These are phyloP conservation scores for Gleditsia sinensis DNA, from an alignment of 306 rosid species.

Conservation along the genomic window DNA sequence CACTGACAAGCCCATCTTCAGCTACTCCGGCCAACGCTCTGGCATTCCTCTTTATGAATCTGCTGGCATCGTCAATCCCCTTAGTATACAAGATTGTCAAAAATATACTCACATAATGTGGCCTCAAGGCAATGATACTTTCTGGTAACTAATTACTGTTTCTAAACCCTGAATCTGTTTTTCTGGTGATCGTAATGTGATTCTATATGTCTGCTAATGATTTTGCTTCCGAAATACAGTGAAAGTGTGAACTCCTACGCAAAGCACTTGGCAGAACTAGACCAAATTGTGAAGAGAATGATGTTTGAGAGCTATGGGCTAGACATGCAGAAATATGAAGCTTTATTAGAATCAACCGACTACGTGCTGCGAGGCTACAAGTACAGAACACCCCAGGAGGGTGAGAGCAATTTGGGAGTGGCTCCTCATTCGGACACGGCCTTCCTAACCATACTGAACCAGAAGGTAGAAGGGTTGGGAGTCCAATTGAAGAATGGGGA, in stretches of 20 bases:
- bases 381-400: conserved; percentile 23
- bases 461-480: conserved; percentile 27
- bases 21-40: background rate
- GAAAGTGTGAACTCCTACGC: conserved; percentile 28
- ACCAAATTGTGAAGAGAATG: conserved; percentile 30
- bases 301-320: conserved; percentile 33
- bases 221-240: background rate
- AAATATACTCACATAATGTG: conserved; percentile 26
- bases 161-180: background rate
- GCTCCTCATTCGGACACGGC: conserved; percentile 32
- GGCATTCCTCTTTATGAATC: conserved; percentile 35
- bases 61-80: conserved; percentile 23
- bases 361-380: conserved; percentile 32
- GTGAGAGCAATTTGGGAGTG: conserved; percentile 33
- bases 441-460: conserved; percentile 31
- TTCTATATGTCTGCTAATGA: no score
- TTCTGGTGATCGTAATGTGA: no score
- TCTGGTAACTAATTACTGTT: conserved; percentile 21
- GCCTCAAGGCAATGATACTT: conserved; percentile 33
- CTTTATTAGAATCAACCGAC: conserved; percentile 16
- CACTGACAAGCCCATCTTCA: conserved; percentile 30
- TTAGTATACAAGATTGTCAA: background rate
- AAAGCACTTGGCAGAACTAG: conserved; percentile 20
- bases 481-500: conserved; percentile 24
- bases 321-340: conserved; percentile 13